Evolutionary conservation across 176 grass and related monocot species (phyloP), one percentile per base, ranked within the genome.

Genomic region (Olyra latifolia): DNA sequence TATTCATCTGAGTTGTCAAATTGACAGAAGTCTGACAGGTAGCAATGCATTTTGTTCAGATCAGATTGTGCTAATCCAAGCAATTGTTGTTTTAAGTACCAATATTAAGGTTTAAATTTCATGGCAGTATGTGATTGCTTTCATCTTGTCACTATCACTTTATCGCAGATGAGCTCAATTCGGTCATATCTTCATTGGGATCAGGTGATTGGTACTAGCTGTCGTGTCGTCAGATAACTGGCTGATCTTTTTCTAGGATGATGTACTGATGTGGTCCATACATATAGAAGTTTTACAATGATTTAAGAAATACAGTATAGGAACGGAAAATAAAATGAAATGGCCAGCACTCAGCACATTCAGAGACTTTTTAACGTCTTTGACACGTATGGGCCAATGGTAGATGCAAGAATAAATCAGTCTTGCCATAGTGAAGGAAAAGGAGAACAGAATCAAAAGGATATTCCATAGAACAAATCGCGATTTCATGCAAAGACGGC

Each of bases 171-270:
- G 59, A 45, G 58, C 24, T 80, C 45, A 73, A 69, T 28, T 48
- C 50, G 57, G 70, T 58, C 69, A 68, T 52, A 22, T 86, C 77
- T 41, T 47, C 77, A 68, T 56, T 86, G 73, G 53, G 32, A 48
- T 39, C 7, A 66, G 81, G 13, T 60, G 66, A 49, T 27, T 17
- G 25, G 42, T 27, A 82, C 28, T 72, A 57, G 27, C 71, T 39
- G 22, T 14, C 66, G 28, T 80, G 77, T 86, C 41, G 10, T 8
- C 47, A 19, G 20, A 27, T 27, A 48, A 75, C 64, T 86, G 38
- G 67, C 68, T 12, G 15, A 41, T 45, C 23, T 11, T n/a, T 56
- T 42, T 83, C 23, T 42, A 42, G 54, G 19, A 81, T 14, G 65
- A 24, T 35, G 32, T 35, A 35, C 5, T 35, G 32, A 35, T 17